phyloP scores from a whole-genome alignment of 306 rosid genomes.

The Sindora glabra region DNA sequence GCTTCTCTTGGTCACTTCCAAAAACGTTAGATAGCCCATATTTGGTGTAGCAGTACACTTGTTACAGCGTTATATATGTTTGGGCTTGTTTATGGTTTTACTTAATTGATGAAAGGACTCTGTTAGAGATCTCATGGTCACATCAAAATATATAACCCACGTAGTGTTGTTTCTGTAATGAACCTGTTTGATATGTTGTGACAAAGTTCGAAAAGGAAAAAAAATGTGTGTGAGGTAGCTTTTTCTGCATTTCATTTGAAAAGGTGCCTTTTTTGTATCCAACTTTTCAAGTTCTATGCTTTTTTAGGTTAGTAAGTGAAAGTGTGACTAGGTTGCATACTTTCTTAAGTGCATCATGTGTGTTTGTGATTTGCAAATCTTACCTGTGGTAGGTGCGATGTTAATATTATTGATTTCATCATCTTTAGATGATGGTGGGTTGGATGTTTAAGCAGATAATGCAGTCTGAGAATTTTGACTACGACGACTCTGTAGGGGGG shows the following conservation, averaged over 20 bases:
- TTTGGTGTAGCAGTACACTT: not conserved
- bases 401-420: not conserved
- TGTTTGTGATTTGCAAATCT: not conserved
- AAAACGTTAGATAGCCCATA: not conserved
- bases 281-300: no score
- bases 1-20: not conserved
- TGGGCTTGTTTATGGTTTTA: not conserved
- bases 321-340: not conserved
- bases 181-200: no score
- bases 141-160: not conserved
- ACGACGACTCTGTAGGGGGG: not conserved
- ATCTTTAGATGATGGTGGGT: conserved; percentile 5
- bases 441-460: conserved; percentile 3
- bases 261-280: no score
- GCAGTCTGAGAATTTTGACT: not conserved
- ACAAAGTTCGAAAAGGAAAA: no score
- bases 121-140: no score
- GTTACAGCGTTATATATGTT: not conserved
- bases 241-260: no score
- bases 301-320: no score
- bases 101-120: not conserved
- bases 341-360: not conserved
- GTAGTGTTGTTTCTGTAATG: not conserved
- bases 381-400: not conserved
- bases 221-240: no score